phyloP scores from a whole-genome alignment of 805 yeast species.

The Yamadazyma scolyti region DNA sequence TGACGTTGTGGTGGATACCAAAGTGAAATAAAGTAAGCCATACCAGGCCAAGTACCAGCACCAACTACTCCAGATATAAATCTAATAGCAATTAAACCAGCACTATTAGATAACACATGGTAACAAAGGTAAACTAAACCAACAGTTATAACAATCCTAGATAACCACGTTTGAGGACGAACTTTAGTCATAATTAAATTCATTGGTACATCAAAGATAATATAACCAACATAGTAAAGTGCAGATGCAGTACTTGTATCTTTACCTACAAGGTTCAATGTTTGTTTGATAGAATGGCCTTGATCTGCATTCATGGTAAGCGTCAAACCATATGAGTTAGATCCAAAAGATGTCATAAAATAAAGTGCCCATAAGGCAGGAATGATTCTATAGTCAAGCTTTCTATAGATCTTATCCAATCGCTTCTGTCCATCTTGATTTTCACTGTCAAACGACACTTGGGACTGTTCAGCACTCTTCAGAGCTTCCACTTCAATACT shows the following conservation, averaged over 20 bases:
- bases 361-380: constrained; percentile 82
- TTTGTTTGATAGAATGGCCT: constrained; percentile 58
- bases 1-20: constrained; percentile 83
- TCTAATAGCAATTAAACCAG: constrained; percentile 68
- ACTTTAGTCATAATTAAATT: constrained; percentile 78
- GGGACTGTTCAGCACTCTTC: background rate
- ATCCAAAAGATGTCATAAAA: constrained; percentile 75
- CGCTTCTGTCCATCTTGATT: constrained; percentile 18
- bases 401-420: constrained; percentile 54
- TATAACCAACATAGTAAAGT: constrained; percentile 76
- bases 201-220: constrained; percentile 85
- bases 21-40: constrained; percentile 76
- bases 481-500: background rate
- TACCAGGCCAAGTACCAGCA: constrained; percentile 90
- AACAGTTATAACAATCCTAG: constrained; percentile 71
- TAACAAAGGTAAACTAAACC: constrained; percentile 79
- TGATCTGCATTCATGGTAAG: constrained; percentile 68
- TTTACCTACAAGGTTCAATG: constrained; percentile 49
- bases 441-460: background rate
- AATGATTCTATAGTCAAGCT: constrained; percentile 66
- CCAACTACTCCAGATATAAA: constrained; percentile 73
- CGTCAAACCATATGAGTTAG: constrained; percentile 72
- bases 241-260: constrained; percentile 75
- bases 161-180: constrained; percentile 82
- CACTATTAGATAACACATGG: constrained; percentile 49